phyloP scores from a whole-genome alignment of 1,139 yeast genomes.

The Blastobotrys capitulatus region DNA sequence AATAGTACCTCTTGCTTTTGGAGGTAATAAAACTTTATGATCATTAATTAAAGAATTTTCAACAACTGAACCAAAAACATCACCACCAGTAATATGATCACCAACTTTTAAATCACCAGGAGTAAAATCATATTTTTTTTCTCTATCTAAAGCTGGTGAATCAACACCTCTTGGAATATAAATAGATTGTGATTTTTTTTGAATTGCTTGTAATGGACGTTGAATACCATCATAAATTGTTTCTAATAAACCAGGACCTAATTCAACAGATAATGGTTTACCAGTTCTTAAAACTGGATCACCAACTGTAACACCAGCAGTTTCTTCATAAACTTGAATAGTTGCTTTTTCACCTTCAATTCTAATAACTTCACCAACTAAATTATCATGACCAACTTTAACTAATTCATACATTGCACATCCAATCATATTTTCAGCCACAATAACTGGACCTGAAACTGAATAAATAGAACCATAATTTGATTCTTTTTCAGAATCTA shows the following conservation, averaged over 20 bases:
- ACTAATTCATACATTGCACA: slow-evolving; percentile 98
- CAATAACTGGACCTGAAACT: slow-evolving; percentile 95
- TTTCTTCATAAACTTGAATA: slow-evolving; percentile 97
- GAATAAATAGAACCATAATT: slow-evolving; percentile 78
- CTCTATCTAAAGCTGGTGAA: slow-evolving; percentile 87
- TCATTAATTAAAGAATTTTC: slow-evolving; percentile 90
- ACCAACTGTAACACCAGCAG: slow-evolving; percentile 98
- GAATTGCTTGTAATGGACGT: slow-evolving; percentile 92
- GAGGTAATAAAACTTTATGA: slow-evolving; percentile 92
- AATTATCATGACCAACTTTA: slow-evolving; percentile 92
- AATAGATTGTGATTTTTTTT: slow-evolving; percentile 79
- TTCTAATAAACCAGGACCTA: slow-evolving; percentile 99
- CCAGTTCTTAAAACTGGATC: slow-evolving; percentile 98
- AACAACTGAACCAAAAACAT: slow-evolving; percentile 86
- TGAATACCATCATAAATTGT: slow-evolving; percentile 99
- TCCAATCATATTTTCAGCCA: slow-evolving; percentile 98
- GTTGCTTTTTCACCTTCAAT: slow-evolving; percentile 96
- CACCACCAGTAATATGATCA: slow-evolving; percentile 98
- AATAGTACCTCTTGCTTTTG: slow-evolving; percentile 97
- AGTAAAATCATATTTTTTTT: slow-evolving; percentile 74
- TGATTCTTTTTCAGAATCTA: slow-evolving; percentile 58
- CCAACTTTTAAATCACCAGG: slow-evolving; percentile 81
- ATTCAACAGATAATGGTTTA: slow-evolving; percentile 93
- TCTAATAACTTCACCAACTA: slow-evolving; percentile 98
- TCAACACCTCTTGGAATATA: slow-evolving; percentile 98